These are phyloP conservation scores for Erythrophleum ivorense DNA, from an alignment of 331 rosid species.

Conservation along the genomic window DNA sequence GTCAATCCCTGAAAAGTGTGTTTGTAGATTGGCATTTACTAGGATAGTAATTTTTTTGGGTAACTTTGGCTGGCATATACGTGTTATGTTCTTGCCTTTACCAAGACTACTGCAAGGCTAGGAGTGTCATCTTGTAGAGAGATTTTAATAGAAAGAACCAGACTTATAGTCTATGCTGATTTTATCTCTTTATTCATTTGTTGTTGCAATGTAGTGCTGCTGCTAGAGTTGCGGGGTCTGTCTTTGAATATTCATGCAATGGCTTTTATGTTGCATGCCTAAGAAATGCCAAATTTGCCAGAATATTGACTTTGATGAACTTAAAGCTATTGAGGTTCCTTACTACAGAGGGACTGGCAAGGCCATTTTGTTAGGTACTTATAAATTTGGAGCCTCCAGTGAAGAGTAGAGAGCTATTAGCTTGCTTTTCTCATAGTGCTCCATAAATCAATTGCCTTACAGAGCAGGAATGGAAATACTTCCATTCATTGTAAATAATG, in stretches of 20 bases:
- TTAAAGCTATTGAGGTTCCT: slow-evolving; percentile 7
- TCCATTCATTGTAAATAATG: slow-evolving; percentile 40
- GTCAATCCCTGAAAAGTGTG: background rate
- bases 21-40: background rate
- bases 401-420: slow-evolving; percentile 56
- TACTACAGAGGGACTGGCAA: background rate
- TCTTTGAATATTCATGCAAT: background rate
- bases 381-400: slow-evolving; percentile 66
- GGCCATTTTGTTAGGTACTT: background rate
- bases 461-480: slow-evolving; percentile 43
- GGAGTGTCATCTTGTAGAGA: background rate
- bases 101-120: background rate
- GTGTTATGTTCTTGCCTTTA: background rate
- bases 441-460: slow-evolving; percentile 57
- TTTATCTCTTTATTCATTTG: background rate
- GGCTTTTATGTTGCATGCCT: background rate
- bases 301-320: background rate
- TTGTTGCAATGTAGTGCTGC: background rate
- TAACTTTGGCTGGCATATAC: background rate
- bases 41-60: background rate
- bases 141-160: background rate
- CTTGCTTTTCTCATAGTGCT: slow-evolving; percentile 77
- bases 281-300: background rate
- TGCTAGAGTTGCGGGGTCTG: background rate
- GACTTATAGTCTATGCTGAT: background rate